Percentiles rank a stretch among this genome's conserved stretches.
phyloP scores from a whole-genome alignment of 2,329 filamentous ascomycete species.

The Cryphonectria radicalis region DNA sequence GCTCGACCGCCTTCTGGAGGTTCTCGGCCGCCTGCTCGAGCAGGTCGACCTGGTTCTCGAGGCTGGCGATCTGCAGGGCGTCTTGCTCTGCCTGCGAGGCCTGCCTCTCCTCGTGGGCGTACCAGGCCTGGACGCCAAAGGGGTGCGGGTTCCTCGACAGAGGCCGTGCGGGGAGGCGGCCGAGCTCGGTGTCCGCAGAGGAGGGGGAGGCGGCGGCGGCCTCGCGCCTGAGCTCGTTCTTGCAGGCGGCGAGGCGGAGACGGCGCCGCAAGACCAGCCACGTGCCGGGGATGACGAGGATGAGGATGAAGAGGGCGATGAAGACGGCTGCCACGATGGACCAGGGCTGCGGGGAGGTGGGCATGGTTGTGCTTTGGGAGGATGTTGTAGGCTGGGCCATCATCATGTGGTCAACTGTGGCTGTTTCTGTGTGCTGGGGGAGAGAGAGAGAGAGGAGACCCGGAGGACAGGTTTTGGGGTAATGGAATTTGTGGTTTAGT shows the following conservation, averaged over 20 bases:
- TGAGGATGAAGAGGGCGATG: slow-evolving; percentile 4
- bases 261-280: background rate
- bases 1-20: background rate
- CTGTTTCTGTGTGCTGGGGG: background rate
- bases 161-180: background rate
- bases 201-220: too few relatives aligned
- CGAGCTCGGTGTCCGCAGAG: background rate
- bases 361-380: background rate
- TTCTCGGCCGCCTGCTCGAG: background rate
- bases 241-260: slow-evolving; percentile 5
- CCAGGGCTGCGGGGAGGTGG: background rate
- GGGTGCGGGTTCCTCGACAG: slow-evolving; percentile 11
- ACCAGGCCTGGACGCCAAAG: slow-evolving; percentile 11
- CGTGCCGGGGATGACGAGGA: background rate
- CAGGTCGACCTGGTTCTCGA: slow-evolving; percentile 3
- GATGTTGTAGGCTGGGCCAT: background rate
- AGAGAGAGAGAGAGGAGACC: background rate
- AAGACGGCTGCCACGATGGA: slow-evolving; percentile 5
- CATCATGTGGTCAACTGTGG: background rate
- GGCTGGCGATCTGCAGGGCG: slow-evolving; percentile 9
- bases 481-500: background rate
- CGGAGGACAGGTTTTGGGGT: background rate
- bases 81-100: background rate
- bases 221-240: background rate
- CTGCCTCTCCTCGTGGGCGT: background rate